These are phyloP conservation scores for Grigorovia transvaalensis DNA, from an alignment of 805 yeast genomes.

Conservation along the genomic window DNA sequence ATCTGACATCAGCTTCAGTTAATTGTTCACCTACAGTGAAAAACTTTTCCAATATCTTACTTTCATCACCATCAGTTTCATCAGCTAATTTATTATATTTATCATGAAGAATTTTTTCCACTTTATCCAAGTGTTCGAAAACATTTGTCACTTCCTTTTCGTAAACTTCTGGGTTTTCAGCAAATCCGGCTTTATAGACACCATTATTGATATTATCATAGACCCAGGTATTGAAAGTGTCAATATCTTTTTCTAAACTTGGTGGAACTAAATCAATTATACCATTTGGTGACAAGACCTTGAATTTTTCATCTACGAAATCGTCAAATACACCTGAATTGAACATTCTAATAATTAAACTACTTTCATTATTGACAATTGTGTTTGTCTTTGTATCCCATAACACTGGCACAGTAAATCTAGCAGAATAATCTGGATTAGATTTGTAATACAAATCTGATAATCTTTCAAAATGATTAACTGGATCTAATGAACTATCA, in stretches of 20 bases:
- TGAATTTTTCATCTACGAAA: slow-evolving; percentile 4
- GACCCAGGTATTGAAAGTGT: slow-evolving; percentile 70
- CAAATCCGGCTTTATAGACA: slow-evolving; percentile 88
- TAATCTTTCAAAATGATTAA: slow-evolving; percentile 49
- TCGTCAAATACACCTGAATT: slow-evolving; percentile 63
- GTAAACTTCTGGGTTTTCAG: slow-evolving; percentile 73
- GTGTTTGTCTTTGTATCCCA: slow-evolving; percentile 81
- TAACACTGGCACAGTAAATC: slow-evolving; percentile 86
- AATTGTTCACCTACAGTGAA: slow-evolving; percentile 53
- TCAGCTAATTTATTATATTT: slow-evolving; percentile 37
- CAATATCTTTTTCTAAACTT: slow-evolving; percentile 45
- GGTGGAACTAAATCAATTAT: slow-evolving; percentile 49
- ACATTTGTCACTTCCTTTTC: slow-evolving; percentile 56
- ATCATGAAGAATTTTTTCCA: slow-evolving; percentile 49
- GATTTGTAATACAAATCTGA: slow-evolving; percentile 68
- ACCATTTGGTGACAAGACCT: slow-evolving; percentile 16
- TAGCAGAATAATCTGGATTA: slow-evolving; percentile 63
- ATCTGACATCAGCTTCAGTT: slow-evolving; percentile 86
- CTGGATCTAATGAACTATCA: slow-evolving; percentile 44
- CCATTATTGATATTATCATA: slow-evolving; percentile 87
- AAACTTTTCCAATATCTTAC: slow-evolving; percentile 17
- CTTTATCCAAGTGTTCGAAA: slow-evolving; percentile 59
- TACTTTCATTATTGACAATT: slow-evolving; percentile 84
- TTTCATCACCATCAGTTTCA: slow-evolving; percentile 15
- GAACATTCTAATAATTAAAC: slow-evolving; percentile 80